Percentiles rank a stretch among this genome's conserved stretches.
Evolutionary conservation across 257 asterid species (phyloP).

Genomic region (Solanum piurae): DNA sequence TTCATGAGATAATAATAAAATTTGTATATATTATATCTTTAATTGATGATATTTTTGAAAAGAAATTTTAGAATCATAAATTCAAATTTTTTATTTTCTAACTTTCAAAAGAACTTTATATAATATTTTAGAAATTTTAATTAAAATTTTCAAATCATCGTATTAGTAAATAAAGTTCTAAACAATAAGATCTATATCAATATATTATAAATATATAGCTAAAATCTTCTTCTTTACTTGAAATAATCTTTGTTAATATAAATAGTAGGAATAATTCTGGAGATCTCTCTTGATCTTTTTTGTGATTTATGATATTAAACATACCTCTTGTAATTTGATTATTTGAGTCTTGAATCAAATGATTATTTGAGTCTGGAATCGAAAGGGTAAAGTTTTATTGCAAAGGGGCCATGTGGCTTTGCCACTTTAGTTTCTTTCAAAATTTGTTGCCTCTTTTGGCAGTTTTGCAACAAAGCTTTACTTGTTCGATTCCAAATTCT

Average conservation of each 20-base stretch:
- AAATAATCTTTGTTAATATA: not conserved
- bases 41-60: no score
- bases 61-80: no score
- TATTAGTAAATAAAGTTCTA: no score
- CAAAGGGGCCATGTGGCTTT: not conserved
- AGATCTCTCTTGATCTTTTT: no score
- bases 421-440: not conserved
- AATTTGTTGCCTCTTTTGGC: not conserved
- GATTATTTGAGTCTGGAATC: not conserved
- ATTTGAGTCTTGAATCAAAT: no score
- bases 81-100: no score
- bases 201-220: not conserved
- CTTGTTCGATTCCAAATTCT: not conserved
- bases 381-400: not conserved
- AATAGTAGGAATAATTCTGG: not conserved
- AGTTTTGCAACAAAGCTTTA: not conserved
- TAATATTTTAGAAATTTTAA: not conserved
- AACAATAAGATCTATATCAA: not conserved
- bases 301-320: no score
- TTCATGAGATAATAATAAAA: no score
- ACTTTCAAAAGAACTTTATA: not conserved
- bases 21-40: no score
- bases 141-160: no score
- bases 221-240: not conserved
- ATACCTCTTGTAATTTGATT: no score